These are phyloP conservation scores for Calonectria pauciramosa DNA, from an alignment of 2,329 filamentous ascomycete species.

Conservation along the genomic window DNA sequence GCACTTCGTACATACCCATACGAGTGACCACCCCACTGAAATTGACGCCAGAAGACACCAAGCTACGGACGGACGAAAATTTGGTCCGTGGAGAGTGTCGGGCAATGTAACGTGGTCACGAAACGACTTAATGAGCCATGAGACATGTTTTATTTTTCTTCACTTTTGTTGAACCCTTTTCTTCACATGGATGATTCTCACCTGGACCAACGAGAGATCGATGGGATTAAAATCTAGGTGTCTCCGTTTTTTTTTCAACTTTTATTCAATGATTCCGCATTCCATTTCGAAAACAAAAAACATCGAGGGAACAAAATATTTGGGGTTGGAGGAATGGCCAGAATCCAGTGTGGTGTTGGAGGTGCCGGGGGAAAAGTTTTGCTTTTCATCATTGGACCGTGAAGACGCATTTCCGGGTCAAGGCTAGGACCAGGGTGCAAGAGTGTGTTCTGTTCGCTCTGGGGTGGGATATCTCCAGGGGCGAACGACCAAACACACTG, in stretches of 20 bases:
- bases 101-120: slow-evolving; percentile 39
- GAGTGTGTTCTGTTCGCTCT: slow-evolving; percentile 32
- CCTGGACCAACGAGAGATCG: background rate
- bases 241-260: background rate
- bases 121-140: slow-evolving; percentile 47
- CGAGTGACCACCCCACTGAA: slow-evolving; percentile 44
- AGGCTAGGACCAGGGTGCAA: slow-evolving; percentile 34
- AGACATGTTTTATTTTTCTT: slow-evolving; percentile 41
- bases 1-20: slow-evolving; percentile 52
- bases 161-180: slow-evolving; percentile 10
- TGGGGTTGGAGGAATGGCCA: slow-evolving; percentile 24
- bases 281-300: slow-evolving; percentile 9
- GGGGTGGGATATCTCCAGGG: slow-evolving; percentile 43
- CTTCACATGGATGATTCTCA: background rate
- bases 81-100: slow-evolving; percentile 38
- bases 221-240: background rate
- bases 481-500: slow-evolving; percentile 31
- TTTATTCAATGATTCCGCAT: slow-evolving; percentile 12
- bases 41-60: slow-evolving; percentile 37
- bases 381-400: slow-evolving; percentile 34
- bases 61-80: slow-evolving; percentile 41
- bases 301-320: slow-evolving; percentile 24
- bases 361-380: slow-evolving; percentile 42
- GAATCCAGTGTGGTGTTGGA: slow-evolving; percentile 23
- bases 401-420: slow-evolving; percentile 37